Percentiles rank a stretch among this genome's conserved stretches.
Evolutionary conservation across 2,329 filamentous ascomycete genomes (phyloP).

Genomic region (Claviceps sp.): DNA sequence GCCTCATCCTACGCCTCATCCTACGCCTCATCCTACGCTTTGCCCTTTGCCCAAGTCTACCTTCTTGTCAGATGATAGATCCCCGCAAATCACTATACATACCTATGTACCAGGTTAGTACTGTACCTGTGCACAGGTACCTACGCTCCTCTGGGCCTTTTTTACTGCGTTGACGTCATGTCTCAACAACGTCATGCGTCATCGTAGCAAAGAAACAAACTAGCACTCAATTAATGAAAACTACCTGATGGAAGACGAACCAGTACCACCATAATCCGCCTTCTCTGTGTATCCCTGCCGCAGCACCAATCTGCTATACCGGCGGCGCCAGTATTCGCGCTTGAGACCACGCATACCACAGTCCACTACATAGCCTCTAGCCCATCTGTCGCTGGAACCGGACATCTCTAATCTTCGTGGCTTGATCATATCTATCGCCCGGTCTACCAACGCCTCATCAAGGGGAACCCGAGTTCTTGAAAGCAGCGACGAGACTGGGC

Average conservation of each 20-base stretch:
- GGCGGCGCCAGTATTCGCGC: neutral
- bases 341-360: neutral
- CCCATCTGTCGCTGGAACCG: too few species aligned
- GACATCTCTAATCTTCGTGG: neutral
- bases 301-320: neutral
- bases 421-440: neutral
- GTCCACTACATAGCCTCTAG: neutral
- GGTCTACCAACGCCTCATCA: neutral
- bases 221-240: constrained; percentile 5
- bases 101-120: neutral
- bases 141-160: neutral
- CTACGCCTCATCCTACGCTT: too few species aligned
- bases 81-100: neutral
- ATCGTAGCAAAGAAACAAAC: constrained; percentile 3
- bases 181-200: neutral
- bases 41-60: too few species aligned
- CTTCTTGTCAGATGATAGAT: too few species aligned
- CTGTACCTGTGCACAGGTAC: neutral
- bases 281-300: neutral
- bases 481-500: neutral
- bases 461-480: neutral
- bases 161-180: neutral
- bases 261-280: neutral
- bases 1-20: too few species aligned
- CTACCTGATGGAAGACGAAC: neutral